Evolutionary conservation across 495 filamentous ascomycete genomes (phyloP).

Genomic region (Ascobolus immersus): DNA sequence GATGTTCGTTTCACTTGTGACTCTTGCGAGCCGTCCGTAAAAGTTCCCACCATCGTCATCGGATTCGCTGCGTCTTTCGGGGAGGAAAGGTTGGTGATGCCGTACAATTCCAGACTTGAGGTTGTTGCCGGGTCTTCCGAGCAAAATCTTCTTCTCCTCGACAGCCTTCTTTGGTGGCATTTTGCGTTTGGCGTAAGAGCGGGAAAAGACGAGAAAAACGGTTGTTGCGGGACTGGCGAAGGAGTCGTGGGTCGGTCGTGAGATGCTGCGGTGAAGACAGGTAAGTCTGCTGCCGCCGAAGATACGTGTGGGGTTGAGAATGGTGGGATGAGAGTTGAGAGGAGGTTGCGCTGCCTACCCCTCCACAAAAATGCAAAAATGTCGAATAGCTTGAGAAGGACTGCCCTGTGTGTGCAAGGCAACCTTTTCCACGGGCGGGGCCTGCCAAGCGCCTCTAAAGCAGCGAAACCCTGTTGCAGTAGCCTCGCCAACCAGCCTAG

Average conservation of each 20-base stretch:
- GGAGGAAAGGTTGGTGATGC: slow-evolving; percentile 18
- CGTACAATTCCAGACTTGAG: slow-evolving; percentile 98
- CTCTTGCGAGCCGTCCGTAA: too few species aligned
- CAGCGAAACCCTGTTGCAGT: too few species aligned
- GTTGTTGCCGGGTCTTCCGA: slow-evolving; percentile 92
- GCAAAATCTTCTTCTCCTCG: slow-evolving; percentile 51
- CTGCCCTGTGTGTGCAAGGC: too few species aligned
- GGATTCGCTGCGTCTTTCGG: neutral
- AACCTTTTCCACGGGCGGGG: too few species aligned
- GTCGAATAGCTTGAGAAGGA: too few species aligned
- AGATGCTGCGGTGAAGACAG: slow-evolving; percentile 5
- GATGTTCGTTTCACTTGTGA: too few species aligned
- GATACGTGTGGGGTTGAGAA: neutral
- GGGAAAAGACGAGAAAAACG: slow-evolving; percentile 10
- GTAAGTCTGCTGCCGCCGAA: neutral
- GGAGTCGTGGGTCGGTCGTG: slow-evolving; percentile 6
- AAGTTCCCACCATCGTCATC: too few species aligned
- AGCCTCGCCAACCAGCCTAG: too few species aligned
- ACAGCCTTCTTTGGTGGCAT: slow-evolving; percentile 55
- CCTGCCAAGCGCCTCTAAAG: too few species aligned
- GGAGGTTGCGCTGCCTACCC: too few species aligned
- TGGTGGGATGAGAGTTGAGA: slow-evolving; percentile 1
- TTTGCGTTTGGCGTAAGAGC: slow-evolving; percentile 30
- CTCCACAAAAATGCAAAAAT: too few species aligned
- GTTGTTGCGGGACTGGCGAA: slow-evolving; percentile 4